Evolutionary conservation across 2,329 filamentous ascomycete genomes (phyloP).

Genomic region (Cytospora leucostoma): DNA sequence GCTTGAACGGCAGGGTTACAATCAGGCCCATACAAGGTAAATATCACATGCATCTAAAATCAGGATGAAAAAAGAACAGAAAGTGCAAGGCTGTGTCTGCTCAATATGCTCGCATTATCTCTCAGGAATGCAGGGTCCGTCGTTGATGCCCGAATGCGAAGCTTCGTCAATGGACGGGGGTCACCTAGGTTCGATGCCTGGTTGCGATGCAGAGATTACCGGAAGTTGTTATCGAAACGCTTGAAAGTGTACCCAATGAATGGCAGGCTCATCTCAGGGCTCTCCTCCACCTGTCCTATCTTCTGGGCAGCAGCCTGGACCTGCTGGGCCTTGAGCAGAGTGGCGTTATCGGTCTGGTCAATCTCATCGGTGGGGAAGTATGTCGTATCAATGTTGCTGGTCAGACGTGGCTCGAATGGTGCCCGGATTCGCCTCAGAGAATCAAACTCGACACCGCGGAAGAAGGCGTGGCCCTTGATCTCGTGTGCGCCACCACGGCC

Average conservation of each 20-base stretch:
- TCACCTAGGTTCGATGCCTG: background rate
- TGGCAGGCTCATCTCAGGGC: slow-evolving; percentile 91
- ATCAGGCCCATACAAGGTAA: background rate
- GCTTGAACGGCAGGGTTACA: background rate
- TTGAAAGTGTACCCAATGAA: slow-evolving; percentile 99
- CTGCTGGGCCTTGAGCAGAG: slow-evolving; percentile 80
- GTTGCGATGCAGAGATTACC: slow-evolving; percentile 40
- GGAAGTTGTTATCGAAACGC: slow-evolving; percentile 79
- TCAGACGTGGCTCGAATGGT: slow-evolving; percentile 91
- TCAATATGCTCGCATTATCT: slow-evolving; percentile 2
- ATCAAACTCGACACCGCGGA: slow-evolving; percentile 95
- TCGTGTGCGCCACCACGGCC: slow-evolving; percentile 85
- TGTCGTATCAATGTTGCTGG: slow-evolving; percentile 91
- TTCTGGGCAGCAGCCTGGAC: slow-evolving; percentile 50
- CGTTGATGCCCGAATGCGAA: background rate
- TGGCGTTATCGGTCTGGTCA: slow-evolving; percentile 91
- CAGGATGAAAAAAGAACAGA: background rate
- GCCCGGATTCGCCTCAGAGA: slow-evolving; percentile 89
- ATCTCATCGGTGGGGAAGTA: slow-evolving; percentile 99
- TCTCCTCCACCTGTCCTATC: slow-evolving; percentile 61
- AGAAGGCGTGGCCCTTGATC: slow-evolving; percentile 93
- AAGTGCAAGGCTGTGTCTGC: background rate
- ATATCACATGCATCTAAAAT: slow-evolving; percentile 9
- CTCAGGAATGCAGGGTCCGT: background rate
- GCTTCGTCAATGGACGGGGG: background rate